Conservation (phyloP, 257 asterid species). For the Jasminum sambac region DNA sequence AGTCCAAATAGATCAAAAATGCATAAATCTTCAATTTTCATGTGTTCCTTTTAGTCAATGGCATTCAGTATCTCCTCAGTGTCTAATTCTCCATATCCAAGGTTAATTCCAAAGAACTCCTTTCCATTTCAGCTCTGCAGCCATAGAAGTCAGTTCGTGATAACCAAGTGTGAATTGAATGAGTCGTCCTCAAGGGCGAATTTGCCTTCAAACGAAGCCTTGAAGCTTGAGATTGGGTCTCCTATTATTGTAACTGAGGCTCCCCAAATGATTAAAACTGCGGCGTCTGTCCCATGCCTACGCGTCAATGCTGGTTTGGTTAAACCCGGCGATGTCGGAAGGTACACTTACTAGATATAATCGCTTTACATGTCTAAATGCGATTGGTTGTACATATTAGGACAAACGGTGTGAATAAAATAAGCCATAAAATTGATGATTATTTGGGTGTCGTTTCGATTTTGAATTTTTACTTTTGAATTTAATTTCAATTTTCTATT, state of each 20-base stretch:
- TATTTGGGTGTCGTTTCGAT: too few species aligned
- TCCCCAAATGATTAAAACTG: slow-evolving; percentile 70
- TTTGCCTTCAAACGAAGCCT: slow-evolving; percentile 13
- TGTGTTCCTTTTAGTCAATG: slow-evolving; percentile 21
- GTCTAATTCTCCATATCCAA: slow-evolving; percentile 30
- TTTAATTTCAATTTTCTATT: too few species aligned
- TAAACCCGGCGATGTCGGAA: slow-evolving; percentile 86
- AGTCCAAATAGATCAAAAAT: background rate
- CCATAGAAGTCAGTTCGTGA: slow-evolving; percentile 13
- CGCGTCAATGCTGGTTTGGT: slow-evolving; percentile 65
- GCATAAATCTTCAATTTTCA: background rate
- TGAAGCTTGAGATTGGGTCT: slow-evolving; percentile 62
- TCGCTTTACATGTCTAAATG: background rate
- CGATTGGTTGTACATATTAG: background rate
- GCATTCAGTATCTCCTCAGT: slow-evolving; percentile 34
- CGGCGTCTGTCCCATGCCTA: slow-evolving; percentile 82
- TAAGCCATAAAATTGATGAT: too few species aligned
- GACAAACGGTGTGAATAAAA: background rate
- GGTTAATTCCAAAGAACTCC: slow-evolving; percentile 13
- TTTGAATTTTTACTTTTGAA: too few species aligned
- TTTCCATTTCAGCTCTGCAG: background rate
- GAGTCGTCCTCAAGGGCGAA: slow-evolving; percentile 20
- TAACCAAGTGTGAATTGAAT: slow-evolving; percentile 38
- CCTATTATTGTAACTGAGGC: slow-evolving; percentile 71
- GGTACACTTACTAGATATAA: slow-evolving; percentile 31